A percentile compares a stretch with the other conserved stretches of the same genome.
Evolutionary conservation across 108 stramenopile genomes (phyloP).

Genomic region (Seminavis robusta): DNA sequence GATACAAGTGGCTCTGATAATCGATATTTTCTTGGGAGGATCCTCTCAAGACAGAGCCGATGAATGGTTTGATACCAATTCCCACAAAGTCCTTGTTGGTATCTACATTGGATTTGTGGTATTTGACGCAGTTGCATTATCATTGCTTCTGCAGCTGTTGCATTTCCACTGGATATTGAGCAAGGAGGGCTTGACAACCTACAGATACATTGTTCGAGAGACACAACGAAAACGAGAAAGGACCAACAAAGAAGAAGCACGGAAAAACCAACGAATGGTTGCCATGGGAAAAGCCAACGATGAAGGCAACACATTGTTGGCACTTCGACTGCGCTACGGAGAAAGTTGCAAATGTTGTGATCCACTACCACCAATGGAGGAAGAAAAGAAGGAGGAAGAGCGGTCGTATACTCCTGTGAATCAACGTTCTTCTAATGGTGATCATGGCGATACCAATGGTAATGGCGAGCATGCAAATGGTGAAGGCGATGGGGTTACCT

Average conservation of each 20-base stretch:
- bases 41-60: conserved; percentile 21
- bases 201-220: conserved; percentile 78
- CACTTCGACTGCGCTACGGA: no score
- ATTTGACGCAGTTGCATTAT: conserved; percentile 39
- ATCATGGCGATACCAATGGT: no score
- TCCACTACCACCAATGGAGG: no score
- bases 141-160: conserved; percentile 65
- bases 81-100: conserved; percentile 23
- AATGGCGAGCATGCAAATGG: no score
- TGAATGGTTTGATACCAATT: conserved; percentile 45
- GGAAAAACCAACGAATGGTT: conserved; percentile 23
- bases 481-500: no score
- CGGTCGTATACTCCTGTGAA: no score
- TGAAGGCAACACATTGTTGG: conserved; percentile 5
- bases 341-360: no score
- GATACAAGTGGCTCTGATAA: conserved; percentile 21
- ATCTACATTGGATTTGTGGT: conserved; percentile 44
- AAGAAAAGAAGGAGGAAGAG: no score
- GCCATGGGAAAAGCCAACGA: conserved; percentile 8
- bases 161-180: conserved; percentile 73
- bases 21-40: conserved; percentile 36
- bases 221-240: conserved; percentile 47
- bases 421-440: no score
- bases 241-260: conserved; percentile 32
- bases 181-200: conserved; percentile 76